These are phyloP conservation scores for Pouteria campechiana DNA, from an alignment of 179 eudicot species.

Conservation along the genomic window DNA sequence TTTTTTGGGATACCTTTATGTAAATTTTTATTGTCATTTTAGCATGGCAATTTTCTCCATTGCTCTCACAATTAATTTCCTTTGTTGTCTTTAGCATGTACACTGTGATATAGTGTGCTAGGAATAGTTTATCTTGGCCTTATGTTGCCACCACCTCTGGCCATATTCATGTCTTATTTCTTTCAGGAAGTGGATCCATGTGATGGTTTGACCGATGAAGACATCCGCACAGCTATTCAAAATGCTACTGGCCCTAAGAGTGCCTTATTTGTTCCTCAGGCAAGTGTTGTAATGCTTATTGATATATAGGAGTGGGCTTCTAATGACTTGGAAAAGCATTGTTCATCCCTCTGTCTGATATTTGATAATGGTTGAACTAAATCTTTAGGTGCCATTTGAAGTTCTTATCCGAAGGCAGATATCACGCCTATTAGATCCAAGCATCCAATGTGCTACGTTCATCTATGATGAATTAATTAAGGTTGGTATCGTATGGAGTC, in stretches of 20 bases:
- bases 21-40: no score
- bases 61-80: no score
- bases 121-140: no score
- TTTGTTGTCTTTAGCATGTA: no score
- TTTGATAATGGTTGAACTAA: background rate
- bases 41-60: no score
- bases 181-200: conserved; percentile 80
- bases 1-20: no score
- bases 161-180: background rate
- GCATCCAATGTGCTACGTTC: conserved; percentile 83
- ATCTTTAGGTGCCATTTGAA: conserved; percentile 65
- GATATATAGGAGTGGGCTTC: no score
- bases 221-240: conserved; percentile 77
- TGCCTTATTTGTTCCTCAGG: conserved; percentile 75
- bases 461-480: conserved; percentile 77
- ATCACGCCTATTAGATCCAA: conserved; percentile 71
- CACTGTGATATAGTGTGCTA: no score
- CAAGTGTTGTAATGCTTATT: conserved; percentile 13
- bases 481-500: no score
- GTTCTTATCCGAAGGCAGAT: conserved; percentile 69
- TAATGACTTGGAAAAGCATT: background rate
- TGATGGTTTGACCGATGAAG: conserved; percentile 76
- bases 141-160: no score
- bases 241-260: conserved; percentile 78
- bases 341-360: background rate